Evolutionary conservation across 2,329 filamentous ascomycete species (phyloP).

Genomic region (Byssothecium circinans): DNA sequence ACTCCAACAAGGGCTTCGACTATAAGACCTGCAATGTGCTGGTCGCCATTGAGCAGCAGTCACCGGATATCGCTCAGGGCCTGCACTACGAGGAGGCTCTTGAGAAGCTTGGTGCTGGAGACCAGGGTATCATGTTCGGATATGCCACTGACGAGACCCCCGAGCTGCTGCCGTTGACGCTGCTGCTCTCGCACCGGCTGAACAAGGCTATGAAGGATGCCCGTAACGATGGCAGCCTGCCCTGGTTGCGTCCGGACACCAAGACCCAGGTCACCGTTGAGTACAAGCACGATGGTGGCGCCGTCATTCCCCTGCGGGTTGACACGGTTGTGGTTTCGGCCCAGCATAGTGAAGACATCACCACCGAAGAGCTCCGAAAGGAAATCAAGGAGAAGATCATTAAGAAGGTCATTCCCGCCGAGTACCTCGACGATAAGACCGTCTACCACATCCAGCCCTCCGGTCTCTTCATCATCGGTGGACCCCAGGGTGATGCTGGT

Average conservation of each 20-base stretch:
- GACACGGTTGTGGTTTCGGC: constrained; percentile 97
- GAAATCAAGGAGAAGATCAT: constrained; percentile 98
- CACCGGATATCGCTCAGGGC: constrained; percentile 97
- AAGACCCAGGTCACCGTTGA: constrained; percentile 99
- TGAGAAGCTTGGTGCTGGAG: constrained; percentile 96
- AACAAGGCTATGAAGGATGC: constrained; percentile 92
- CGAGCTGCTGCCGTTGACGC: constrained; percentile 91
- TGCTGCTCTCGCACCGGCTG: constrained; percentile 93
- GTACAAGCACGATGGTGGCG: constrained; percentile 95
- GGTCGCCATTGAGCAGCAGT: constrained; percentile 99
- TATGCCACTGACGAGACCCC: constrained; percentile 99
- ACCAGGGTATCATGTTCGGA: constrained; percentile 99
- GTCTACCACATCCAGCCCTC: constrained; percentile 99
- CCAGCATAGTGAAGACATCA: constrained; percentile 86
- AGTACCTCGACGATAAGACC: constrained; percentile 91
- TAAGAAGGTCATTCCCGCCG: constrained; percentile 86
- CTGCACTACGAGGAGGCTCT: constrained; percentile 97
- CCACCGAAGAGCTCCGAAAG: constrained; percentile 88
- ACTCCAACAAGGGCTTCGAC: constrained; percentile 97
- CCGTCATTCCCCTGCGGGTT: constrained; percentile 87
- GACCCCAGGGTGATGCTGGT: constrained; percentile 97
- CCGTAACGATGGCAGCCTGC: constrained; percentile 80
- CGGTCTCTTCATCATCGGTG: constrained; percentile 98
- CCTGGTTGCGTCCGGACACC: constrained; percentile 97
- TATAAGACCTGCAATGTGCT: constrained; percentile 99